Base-by-base conservation (phyloP, 2,329 filamentous ascomycete genomes). In the Aspergillus unguis region DNA sequence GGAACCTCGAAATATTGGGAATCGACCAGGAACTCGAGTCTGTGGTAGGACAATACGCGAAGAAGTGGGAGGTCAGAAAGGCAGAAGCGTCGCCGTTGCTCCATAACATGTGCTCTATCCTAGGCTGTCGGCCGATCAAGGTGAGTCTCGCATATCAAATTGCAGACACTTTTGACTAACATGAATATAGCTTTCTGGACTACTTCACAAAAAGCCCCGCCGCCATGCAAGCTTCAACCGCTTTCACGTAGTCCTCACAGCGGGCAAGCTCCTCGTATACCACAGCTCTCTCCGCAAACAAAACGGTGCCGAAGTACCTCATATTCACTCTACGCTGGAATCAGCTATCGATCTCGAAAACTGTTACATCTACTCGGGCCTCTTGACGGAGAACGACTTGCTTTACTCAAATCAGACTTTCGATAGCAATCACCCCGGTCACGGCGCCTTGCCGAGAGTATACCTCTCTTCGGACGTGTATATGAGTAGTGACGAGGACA, bases 21-120 rank as follows among this genome's bases (percentile, higher is more conserved):
- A 84, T 87, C 52, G 84, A 87, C 62, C 85, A 87, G 63, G 80
- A 84, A 58, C 76, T 80, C 58, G 85, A 87, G 67, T 83, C 85
- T 0, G 70, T 80, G 40, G 69, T 87, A n/a, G 85, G 84, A 7
- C 83, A 86, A 61, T 86, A 83, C 62, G 83, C 83, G 0, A 74
- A 77, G 58, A 86, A 87, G 61, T 87, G 85, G 85, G 85, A 87
- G 65, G 83, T 87, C 25, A 81, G 76, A 11, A 79, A 84, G 57
- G 81, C 83, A 1, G 79, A 80, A 58, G 82, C 84, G n/a, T 85
- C 80, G 1, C 79, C 84, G 1, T 71, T 81, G 36, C 69, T 87
- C n/a, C 86, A 85, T 72, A 84, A 87, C 65, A 79, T 87, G 71
- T 87, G 85, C 65, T 79, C 80, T n/a, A 78, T 87, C 25, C 77